These are phyloP conservation scores for Calocybe gambosa DNA, from an alignment of 1,284 basidiomycete genomes.

Conservation along the genomic window DNA sequence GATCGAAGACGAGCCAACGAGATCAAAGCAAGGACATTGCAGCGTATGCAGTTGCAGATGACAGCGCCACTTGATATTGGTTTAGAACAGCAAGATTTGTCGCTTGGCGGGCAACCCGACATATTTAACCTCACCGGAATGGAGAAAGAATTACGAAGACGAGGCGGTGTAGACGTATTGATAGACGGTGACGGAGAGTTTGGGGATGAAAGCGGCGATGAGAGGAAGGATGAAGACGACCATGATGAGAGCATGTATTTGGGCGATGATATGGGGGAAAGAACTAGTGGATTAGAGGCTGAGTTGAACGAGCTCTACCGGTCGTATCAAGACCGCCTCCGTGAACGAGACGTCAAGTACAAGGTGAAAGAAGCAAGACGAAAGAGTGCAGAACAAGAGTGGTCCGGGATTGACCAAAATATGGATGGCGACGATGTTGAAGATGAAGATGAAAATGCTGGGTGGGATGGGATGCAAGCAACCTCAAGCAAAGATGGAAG, in stretches of 20 bases:
- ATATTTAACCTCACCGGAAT: slow-evolving; percentile 78
- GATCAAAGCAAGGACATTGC: slow-evolving; percentile 80
- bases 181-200: slow-evolving; percentile 47
- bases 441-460: slow-evolving; percentile 51
- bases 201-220: slow-evolving; percentile 35
- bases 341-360: slow-evolving; percentile 87
- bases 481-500: slow-evolving; percentile 61
- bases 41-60: slow-evolving; percentile 97
- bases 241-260: slow-evolving; percentile 52
- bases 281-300: slow-evolving; percentile 66
- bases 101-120: slow-evolving; percentile 74
- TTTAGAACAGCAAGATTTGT: slow-evolving; percentile 76
- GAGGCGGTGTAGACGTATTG: slow-evolving; percentile 38
- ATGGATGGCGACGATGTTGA: slow-evolving; percentile 36
- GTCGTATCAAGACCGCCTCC: slow-evolving; percentile 76
- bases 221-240: slow-evolving; percentile 29
- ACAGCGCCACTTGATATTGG: slow-evolving; percentile 94
- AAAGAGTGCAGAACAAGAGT: slow-evolving; percentile 70
- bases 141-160: slow-evolving; percentile 43
- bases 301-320: slow-evolving; percentile 90
- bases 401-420: slow-evolving; percentile 69
- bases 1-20: slow-evolving; percentile 89
- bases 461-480: slow-evolving; percentile 69
- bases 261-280: slow-evolving; percentile 69
- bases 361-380: slow-evolving; percentile 80